These are phyloP conservation scores for Candida chauliodis DNA, from an alignment of 805 yeast species.

Conservation along the genomic window DNA sequence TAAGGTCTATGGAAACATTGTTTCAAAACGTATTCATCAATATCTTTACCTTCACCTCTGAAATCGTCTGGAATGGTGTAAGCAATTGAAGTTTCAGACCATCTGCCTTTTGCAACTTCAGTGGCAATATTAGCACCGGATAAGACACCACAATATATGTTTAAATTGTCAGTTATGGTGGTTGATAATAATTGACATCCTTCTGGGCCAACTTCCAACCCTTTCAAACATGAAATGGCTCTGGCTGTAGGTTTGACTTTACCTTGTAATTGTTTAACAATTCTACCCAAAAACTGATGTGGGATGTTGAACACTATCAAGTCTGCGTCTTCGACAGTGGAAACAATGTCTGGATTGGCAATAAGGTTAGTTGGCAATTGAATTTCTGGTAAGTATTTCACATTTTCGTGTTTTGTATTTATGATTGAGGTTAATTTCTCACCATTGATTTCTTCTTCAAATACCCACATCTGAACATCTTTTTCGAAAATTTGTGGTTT, in stretches of 20 bases:
- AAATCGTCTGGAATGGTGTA: constrained; percentile 72
- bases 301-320: constrained; percentile 92
- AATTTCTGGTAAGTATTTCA: constrained; percentile 88
- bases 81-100: constrained; percentile 98
- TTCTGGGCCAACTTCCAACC: constrained; percentile 80
- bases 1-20: constrained; percentile 94
- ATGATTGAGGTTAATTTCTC: constrained; percentile 83
- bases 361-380: constrained; percentile 79
- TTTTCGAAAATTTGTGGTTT: constrained; percentile 69
- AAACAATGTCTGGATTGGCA: constrained; percentile 81
- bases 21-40: constrained; percentile 69
- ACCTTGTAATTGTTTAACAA: constrained; percentile 75
- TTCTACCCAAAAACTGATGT: constrained; percentile 85
- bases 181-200: constrained; percentile 84
- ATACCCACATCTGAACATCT: constrained; percentile 95
- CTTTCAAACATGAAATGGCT: constrained; percentile 95
- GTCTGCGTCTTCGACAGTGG: constrained; percentile 78
- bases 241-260: constrained; percentile 65
- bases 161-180: constrained; percentile 74
- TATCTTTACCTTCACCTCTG: constrained; percentile 63
- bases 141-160: constrained; percentile 90
- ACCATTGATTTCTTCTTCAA: constrained; percentile 78
- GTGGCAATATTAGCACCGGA: constrained; percentile 98
- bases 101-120: constrained; percentile 91
- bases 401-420: constrained; percentile 88